A percentile compares a stretch with the other conserved stretches of the same genome.
Conservation (phyloP, 75 land plant genomes). For the Chamaecyparis obtusa region DNA sequence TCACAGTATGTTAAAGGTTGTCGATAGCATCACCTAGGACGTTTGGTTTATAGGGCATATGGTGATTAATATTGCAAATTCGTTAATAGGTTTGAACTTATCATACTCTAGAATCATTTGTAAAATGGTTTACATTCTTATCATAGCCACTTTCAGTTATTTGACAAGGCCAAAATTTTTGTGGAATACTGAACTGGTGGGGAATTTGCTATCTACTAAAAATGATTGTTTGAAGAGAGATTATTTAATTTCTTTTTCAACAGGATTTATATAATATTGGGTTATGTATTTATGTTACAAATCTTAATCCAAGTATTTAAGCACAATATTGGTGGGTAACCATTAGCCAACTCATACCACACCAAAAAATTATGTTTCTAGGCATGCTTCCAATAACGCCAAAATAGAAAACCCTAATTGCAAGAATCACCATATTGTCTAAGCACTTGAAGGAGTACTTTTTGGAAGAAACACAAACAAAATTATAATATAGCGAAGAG, state of each 20-base stretch:
- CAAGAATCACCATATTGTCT: too few relatives aligned
- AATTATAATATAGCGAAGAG: too few relatives aligned
- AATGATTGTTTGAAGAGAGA: neutral
- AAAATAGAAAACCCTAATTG: too few relatives aligned
- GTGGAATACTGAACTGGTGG: neutral
- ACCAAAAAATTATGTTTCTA: too few relatives aligned
- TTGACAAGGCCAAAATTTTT: neutral
- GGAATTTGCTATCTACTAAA: neutral
- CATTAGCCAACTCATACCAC: too few relatives aligned
- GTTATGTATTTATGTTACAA: too few relatives aligned
- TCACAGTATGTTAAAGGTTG: neutral
- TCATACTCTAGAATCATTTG: neutral
- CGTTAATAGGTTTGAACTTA: neutral
- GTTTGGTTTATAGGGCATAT: neutral
- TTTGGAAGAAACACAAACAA: too few relatives aligned
- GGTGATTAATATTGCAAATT: neutral
- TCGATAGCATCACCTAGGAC: neutral
- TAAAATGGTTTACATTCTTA: neutral
- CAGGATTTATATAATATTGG: neutral
- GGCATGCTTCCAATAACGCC: too few relatives aligned
- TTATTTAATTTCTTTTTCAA: neutral
- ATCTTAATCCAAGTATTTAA: too few relatives aligned
- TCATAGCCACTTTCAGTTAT: neutral
- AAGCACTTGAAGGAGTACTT: too few relatives aligned
- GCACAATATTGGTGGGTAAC: too few relatives aligned